A percentile compares a stretch with the other conserved stretches of the same genome.
phyloP scores from a whole-genome alignment of 306 rosid species.

The Quercus rubra region DNA sequence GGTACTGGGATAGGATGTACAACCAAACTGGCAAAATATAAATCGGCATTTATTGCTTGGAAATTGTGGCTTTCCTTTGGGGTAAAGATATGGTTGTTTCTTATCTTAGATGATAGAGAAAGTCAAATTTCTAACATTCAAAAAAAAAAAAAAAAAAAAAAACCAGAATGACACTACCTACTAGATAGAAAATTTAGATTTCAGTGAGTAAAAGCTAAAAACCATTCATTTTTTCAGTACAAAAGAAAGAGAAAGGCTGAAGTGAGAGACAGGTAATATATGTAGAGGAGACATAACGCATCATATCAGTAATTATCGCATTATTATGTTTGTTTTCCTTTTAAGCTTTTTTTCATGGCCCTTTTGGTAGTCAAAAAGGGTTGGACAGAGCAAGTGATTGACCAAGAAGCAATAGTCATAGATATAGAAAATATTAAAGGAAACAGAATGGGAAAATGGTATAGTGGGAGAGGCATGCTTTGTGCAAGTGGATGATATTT shows the following conservation, averaged over 20 bases:
- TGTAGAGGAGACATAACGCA: neutral
- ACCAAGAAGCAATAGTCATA: neutral
- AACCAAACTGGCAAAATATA: neutral
- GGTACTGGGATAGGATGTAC: conserved; percentile 1
- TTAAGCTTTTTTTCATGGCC: conserved; percentile 7
- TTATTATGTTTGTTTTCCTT: neutral
- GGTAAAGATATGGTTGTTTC: conserved; percentile 13
- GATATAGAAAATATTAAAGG: neutral
- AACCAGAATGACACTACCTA: no score
- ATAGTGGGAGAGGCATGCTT: neutral
- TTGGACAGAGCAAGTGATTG: neutral
- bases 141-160: neutral
- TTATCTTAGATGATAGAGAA: conserved; percentile 8
- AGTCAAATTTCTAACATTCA: neutral
- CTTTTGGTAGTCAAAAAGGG: conserved; percentile 29
- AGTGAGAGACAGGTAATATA: neutral
- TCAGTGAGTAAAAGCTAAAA: neutral
- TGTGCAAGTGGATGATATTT: neutral
- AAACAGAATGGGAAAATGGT: neutral
- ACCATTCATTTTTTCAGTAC: neutral
- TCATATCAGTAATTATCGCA: neutral
- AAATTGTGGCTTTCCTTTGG: conserved; percentile 21
- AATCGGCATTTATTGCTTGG: neutral
- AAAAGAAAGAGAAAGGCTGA: neutral
- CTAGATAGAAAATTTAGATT: neutral